These are phyloP conservation scores for Ophiosphaerella narmari DNA, from an alignment of 2,329 filamentous ascomycete species.

Conservation along the genomic window DNA sequence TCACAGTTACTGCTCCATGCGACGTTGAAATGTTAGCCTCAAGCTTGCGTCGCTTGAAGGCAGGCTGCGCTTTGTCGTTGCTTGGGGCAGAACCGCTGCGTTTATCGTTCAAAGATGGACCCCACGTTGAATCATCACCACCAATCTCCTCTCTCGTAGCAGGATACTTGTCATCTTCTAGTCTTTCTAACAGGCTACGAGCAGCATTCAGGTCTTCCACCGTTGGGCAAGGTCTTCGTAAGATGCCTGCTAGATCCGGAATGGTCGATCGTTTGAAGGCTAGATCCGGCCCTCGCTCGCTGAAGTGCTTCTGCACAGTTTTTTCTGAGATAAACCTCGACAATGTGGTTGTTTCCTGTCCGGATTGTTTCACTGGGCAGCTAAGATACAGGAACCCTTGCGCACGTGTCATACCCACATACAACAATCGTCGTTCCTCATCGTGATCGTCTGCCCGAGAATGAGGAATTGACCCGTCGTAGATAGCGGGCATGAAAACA, in stretches of 20 bases:
- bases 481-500: slow-evolving; percentile 89
- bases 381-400: slow-evolving; percentile 86
- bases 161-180: slow-evolving; percentile 45
- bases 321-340: slow-evolving; percentile 72
- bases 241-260: slow-evolving; percentile 70
- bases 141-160: slow-evolving; percentile 42
- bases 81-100: slow-evolving; percentile 5
- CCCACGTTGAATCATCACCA: slow-evolving; percentile 29
- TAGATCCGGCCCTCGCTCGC: slow-evolving; percentile 64
- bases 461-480: slow-evolving; percentile 89
- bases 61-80: slow-evolving; percentile 8
- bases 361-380: slow-evolving; percentile 71
- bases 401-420: slow-evolving; percentile 96
- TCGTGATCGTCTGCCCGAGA: slow-evolving; percentile 81
- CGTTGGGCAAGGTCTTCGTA: slow-evolving; percentile 66
- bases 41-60: slow-evolving; percentile 35
- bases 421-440: slow-evolving; percentile 86
- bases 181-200: slow-evolving; percentile 27
- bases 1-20: slow-evolving; percentile 22
- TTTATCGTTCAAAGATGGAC: slow-evolving; percentile 13
- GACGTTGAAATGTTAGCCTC: slow-evolving; percentile 12
- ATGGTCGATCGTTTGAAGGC: slow-evolving; percentile 67
- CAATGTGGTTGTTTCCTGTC: slow-evolving; percentile 64
- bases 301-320: slow-evolving; percentile 58
- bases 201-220: slow-evolving; percentile 41